Evolutionary conservation across 768 basidiomycete species (phyloP), one percentile per base, ranked within the genome.

Genomic region (Guyanaporus albipodus): DNA sequence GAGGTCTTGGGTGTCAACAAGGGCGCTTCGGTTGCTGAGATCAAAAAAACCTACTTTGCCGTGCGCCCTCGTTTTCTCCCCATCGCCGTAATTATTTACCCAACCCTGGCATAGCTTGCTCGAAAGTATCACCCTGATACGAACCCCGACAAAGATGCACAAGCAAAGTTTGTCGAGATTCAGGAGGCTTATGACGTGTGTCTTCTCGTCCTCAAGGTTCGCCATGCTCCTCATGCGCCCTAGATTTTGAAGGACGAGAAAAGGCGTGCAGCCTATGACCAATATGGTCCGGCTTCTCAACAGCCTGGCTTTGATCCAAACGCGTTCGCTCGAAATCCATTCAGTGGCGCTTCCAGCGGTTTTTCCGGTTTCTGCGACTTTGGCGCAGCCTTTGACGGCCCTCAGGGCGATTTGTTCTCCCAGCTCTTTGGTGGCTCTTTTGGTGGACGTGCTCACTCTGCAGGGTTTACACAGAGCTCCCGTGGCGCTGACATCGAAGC

Each of bases 111-210:
- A 27, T 61, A 96, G 95, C 85, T 99, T 54, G 96, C 96, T 15
- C 88, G 95, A 51, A 95, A 98, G 74, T 96, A 87, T 61, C 96
- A 99, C 67, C 96, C 96, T 0, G 96, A 99, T 62, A 93, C 93
- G 11, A 98, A 93, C 69, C 87, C 91, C 33, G 91, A 95, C 70
- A 87, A 91, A 59, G 76, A 74, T 38, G 91, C 95, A 0, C 85
- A 91, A 57, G 89, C 88, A 52, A 91, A 89, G 64, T 99, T 99
- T 66, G 77, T 94, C 15, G 95, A 99, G 67, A 97, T 98, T 47
- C 96, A 98, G 64, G 80, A 83, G 58, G 96, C 96, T 10, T 99
- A 98, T 71, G 96, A 98, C 68, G 95, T 97, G 54, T 55, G 83
- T 69, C n/a, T 23, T 38, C 38, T 26, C 31, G 19, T 46, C 48